Evolutionary conservation across 768 basidiomycete genomes (phyloP), one percentile per base, ranked within the genome.

Genomic region (Macrolepiota fuliginosa): DNA sequence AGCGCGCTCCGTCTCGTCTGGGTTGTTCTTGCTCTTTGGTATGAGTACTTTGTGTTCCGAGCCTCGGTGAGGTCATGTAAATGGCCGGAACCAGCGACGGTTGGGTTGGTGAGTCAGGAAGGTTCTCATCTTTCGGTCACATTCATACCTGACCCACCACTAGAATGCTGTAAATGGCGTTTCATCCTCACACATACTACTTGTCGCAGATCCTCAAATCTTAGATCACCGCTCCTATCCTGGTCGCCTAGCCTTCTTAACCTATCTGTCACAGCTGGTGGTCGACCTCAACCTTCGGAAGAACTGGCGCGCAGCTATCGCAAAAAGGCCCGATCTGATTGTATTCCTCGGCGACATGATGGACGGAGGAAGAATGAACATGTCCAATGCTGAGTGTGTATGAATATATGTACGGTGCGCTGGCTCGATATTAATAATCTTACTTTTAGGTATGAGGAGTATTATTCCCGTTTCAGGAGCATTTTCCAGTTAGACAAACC

Each of bases 331-430:
- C 6, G 85, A 96, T 70, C 83, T 76, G 13, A 83, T 96, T 4
- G 76, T 97, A 1, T 90, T 96, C 64, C 78, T 95, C 22, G 96
- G 96, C 39, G 94, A 97, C 71, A 91, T 96, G 92, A 85, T 96
- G 85, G 94, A 96, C 67, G 86, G 83, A 57, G 94, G 93, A 1
- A 79, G 92, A 56, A 77, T 81, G 27, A 77, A 77, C 22, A 90
- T 90, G 81, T 71, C 81, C 2, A 80, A 84, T 53, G 73, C 72
- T 47, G 88, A 94, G 96, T 95, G 70, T 72, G 91, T 68, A 15
- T 45, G 35, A 17, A 46, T 57, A 54, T 19, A 22, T 24, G 27
- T 36, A 45, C 22, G 12, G n/a, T n/a, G 15, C 58, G 13, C 7
- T 13, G 42, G 17, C 37, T 58, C 54, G 51, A 32, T 11, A 42